Conservation (phyloP, 805 yeast genomes). For the Saturnispora kantuleensis region DNA sequence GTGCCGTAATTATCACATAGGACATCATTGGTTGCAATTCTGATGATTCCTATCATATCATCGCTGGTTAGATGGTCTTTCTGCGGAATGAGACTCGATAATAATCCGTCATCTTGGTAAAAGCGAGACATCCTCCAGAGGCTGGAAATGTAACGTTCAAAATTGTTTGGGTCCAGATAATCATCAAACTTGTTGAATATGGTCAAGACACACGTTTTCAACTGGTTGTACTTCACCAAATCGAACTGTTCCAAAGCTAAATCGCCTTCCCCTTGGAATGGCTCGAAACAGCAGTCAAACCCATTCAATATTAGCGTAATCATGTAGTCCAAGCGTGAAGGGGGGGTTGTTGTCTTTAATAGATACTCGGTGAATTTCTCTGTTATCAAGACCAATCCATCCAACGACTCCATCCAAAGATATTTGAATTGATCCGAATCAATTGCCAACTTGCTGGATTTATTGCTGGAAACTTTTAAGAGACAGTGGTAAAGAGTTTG, state of each 20-base stretch:
- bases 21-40: conserved; percentile 29
- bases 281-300: conserved; percentile 32
- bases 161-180: conserved; percentile 15
- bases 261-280: conserved; percentile 15
- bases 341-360: conserved; percentile 6
- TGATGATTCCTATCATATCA: conserved; percentile 1
- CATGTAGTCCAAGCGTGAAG: conserved; percentile 15
- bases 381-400: conserved; percentile 30
- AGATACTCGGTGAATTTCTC: conserved; percentile 23
- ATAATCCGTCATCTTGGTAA: conserved; percentile 43
- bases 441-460: conserved; percentile 26
- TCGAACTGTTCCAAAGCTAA: conserved; percentile 10
- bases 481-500: conserved; percentile 38
- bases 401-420: conserved; percentile 48
- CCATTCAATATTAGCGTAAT: conserved; percentile 37
- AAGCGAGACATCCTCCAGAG: conserved; percentile 53
- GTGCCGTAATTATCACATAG: conserved; percentile 52
- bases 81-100: conserved; percentile 7
- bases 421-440: conserved; percentile 15
- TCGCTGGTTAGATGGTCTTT: background rate
- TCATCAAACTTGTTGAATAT: conserved; percentile 32
- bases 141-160: conserved; percentile 36
- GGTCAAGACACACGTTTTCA: conserved; percentile 25
- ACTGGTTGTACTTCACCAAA: conserved; percentile 25
- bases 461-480: conserved; percentile 40